phyloP scores from a whole-genome alignment of 192 early-diverging fungal species.

The Rhizoclosmatium globosum region DNA sequence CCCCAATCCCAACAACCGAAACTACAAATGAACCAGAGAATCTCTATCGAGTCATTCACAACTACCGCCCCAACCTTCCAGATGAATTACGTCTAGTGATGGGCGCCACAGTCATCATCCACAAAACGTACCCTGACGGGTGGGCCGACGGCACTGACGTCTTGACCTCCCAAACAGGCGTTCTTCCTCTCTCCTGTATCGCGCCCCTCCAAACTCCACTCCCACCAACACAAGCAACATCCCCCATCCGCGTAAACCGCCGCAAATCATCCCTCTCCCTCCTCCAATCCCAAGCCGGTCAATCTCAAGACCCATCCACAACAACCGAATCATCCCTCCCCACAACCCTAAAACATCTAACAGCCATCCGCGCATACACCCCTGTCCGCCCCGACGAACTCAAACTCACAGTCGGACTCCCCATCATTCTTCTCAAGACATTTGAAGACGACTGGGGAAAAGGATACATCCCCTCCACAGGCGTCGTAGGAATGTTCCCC shows the following conservation, averaged over 20 bases:
- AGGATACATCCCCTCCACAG: conserved; percentile 21
- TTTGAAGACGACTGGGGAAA: conserved; percentile 54
- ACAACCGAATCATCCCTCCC: too few relatives aligned
- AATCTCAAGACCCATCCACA: too few relatives aligned
- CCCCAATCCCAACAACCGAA: too few relatives aligned
- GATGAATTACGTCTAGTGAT: conserved; percentile 42
- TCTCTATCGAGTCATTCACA: conserved; percentile 38
- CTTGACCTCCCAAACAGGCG: conserved; percentile 37
- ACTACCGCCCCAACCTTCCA: conserved; percentile 39
- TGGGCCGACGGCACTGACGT: conserved; percentile 41
- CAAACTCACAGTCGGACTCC: conserved; percentile 28
- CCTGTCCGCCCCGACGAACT: conserved; percentile 45
- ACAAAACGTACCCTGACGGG: conserved; percentile 46
- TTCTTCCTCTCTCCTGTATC: conserved; percentile 46
- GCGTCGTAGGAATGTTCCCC: conserved; percentile 43
- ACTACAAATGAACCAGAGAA: not conserved
- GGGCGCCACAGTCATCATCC: conserved; percentile 35
- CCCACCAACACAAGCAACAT: too few relatives aligned
- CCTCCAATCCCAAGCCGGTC: too few relatives aligned
- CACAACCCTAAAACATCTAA: conserved; percentile 2
- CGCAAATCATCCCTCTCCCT: too few relatives aligned
- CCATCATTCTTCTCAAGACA: conserved; percentile 36
- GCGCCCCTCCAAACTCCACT: too few relatives aligned
- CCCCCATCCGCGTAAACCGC: too few relatives aligned
- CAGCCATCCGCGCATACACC: conserved; percentile 38